Conservation (phyloP, 345 rosid genomes). For the Aegle marmelos region DNA sequence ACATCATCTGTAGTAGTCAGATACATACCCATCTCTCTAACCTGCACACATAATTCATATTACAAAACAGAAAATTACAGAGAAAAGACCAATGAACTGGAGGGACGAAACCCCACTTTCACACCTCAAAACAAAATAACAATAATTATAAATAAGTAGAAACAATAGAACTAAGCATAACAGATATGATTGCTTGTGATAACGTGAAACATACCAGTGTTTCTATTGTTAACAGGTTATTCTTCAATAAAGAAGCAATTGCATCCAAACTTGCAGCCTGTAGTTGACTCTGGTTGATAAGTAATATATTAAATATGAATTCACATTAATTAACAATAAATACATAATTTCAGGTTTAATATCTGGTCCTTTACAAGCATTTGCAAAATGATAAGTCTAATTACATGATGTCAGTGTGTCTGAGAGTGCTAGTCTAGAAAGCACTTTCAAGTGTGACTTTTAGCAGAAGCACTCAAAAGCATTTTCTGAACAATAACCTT, state of each 20-base stretch:
- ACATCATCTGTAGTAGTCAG: slow-evolving; percentile 66
- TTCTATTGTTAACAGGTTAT: slow-evolving; percentile 41
- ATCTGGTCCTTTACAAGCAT: not conserved
- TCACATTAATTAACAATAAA: not conserved
- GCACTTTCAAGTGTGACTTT: not conserved
- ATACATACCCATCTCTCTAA: slow-evolving; percentile 81
- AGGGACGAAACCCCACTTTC: not conserved
- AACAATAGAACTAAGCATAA: not conserved
- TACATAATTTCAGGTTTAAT: not conserved
- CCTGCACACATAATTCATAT: slow-evolving; percentile 33
- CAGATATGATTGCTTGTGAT: not conserved
- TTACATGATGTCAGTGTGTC: not conserved
- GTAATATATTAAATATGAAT: not conserved
- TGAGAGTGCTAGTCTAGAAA: not conserved
- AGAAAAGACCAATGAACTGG: not conserved
- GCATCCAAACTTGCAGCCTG: slow-evolving; percentile 69
- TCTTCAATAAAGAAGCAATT: slow-evolving; percentile 62
- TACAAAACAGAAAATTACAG: not conserved
- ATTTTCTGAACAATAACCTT: not conserved
- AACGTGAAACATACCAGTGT: slow-evolving; percentile 44
- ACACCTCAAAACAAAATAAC: not conserved
- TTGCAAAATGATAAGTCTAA: not conserved
- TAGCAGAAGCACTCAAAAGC: not conserved
- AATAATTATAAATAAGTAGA: not conserved
- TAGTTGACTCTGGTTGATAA: not conserved